phyloP scores from a whole-genome alignment of 352 stramenopile species.

The Phytophthora capsici region DNA sequence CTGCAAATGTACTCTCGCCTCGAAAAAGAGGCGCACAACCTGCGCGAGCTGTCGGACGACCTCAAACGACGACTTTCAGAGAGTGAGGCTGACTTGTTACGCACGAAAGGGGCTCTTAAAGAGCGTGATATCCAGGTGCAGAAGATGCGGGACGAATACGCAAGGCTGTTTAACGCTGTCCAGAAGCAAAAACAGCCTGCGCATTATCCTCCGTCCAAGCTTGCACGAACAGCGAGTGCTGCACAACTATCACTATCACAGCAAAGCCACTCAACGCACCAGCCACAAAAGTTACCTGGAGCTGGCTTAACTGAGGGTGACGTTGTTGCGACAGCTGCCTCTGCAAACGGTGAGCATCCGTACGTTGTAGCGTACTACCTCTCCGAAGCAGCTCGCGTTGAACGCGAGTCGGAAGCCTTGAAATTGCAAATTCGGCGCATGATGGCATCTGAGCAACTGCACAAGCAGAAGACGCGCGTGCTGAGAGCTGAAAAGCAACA shows the following conservation, averaged over 20 bases:
- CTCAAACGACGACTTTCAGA: slow-evolving; percentile 37
- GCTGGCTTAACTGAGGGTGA: too few species aligned
- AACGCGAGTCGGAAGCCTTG: slow-evolving; percentile 63
- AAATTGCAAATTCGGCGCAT: slow-evolving; percentile 82
- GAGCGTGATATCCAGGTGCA: slow-evolving; percentile 56
- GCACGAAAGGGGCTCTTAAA: slow-evolving; percentile 55
- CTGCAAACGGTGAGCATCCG: slow-evolving; percentile 59
- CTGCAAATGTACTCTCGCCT: slow-evolving; percentile 54
- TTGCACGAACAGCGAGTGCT: slow-evolving; percentile 23
- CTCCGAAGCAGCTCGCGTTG: slow-evolving; percentile 53
- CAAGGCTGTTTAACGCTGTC: slow-evolving; percentile 68
- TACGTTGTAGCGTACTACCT: slow-evolving; percentile 75
- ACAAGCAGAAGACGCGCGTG: slow-evolving; percentile 75
- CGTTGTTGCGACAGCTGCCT: background rate
- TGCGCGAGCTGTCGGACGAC: slow-evolving; percentile 38
- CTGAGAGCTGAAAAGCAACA: slow-evolving; percentile 54
- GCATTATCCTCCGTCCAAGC: slow-evolving; percentile 29
- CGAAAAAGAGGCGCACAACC: slow-evolving; percentile 54
- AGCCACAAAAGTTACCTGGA: slow-evolving; percentile 1
- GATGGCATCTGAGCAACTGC: slow-evolving; percentile 76
- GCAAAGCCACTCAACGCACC: slow-evolving; percentile 1
- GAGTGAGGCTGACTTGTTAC: slow-evolving; percentile 58
- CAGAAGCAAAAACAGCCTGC: slow-evolving; percentile 65
- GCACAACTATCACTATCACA: slow-evolving; percentile 20
- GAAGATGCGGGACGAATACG: slow-evolving; percentile 78